Evolutionary conservation across 805 yeast genomes (phyloP).

Genomic region (Candida gorgasii): DNA sequence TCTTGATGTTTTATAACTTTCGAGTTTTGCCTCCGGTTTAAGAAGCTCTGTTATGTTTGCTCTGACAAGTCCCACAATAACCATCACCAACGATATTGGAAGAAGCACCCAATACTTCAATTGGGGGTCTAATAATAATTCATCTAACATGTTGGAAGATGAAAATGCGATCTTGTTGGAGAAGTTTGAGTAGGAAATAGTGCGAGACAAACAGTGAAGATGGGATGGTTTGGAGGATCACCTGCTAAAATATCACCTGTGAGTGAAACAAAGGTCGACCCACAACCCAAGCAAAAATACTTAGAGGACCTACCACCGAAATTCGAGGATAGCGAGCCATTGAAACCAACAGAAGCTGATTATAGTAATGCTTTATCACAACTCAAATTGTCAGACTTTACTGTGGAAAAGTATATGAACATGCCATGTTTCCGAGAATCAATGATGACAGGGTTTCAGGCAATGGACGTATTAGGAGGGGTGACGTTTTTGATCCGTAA

Average conservation of each 20-base stretch:
- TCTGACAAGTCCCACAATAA: constrained; percentile 78
- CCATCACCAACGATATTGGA: constrained; percentile 90
- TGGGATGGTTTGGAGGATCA: constrained; percentile 47
- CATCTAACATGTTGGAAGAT: constrained; percentile 20
- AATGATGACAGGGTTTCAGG: constrained; percentile 70
- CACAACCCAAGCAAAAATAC: constrained; percentile 25
- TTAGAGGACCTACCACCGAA: constrained; percentile 57
- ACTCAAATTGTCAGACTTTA: constrained; percentile 52
- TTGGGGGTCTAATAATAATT: constrained; percentile 68
- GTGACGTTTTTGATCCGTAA: constrained; percentile 69
- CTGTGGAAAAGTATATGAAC: constrained; percentile 47
- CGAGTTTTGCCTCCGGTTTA: constrained; percentile 57
- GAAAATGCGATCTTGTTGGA: too few relatives aligned
- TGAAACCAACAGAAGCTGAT: constrained; percentile 6
- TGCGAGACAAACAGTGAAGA: constrained; percentile 15
- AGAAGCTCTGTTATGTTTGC: constrained; percentile 65
- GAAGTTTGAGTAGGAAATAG: not conserved
- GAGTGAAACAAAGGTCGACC: constrained; percentile 22
- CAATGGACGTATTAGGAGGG: constrained; percentile 68
- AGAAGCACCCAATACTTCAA: constrained; percentile 86
- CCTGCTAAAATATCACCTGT: constrained; percentile 41
- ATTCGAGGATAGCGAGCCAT: constrained; percentile 37
- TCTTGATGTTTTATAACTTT: constrained; percentile 47
- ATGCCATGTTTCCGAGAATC: constrained; percentile 85
- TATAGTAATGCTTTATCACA: constrained; percentile 40